These are phyloP conservation scores for Lojkania enalia DNA, from an alignment of 2,329 filamentous ascomycete species.

Conservation along the genomic window DNA sequence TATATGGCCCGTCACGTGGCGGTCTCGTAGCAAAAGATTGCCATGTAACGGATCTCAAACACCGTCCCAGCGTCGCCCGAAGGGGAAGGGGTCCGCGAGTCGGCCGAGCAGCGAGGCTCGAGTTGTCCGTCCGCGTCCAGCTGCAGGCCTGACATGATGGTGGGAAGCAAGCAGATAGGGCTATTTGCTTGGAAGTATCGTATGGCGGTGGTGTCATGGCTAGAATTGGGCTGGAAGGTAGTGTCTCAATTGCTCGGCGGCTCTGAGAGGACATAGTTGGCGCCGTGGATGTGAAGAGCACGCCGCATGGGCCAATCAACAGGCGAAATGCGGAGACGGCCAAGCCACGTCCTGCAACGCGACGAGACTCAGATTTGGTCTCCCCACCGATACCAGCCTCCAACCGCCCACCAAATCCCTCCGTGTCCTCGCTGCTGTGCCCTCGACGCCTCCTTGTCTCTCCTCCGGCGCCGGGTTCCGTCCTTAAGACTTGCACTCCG, in stretches of 20 bases:
- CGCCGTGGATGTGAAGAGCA: constrained; percentile 39
- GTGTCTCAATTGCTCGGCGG: constrained; percentile 21
- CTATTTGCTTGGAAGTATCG: constrained; percentile 15
- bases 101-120: neutral
- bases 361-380: constrained; percentile 41
- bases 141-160: constrained; percentile 8
- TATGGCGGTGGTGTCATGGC: constrained; percentile 34
- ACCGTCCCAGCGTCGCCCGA: constrained; percentile 21
- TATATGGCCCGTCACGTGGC: constrained; percentile 35
- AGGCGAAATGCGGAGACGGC: constrained; percentile 26
- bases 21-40: constrained; percentile 39
- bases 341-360: constrained; percentile 41
- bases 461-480: constrained; percentile 21
- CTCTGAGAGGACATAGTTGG: constrained; percentile 12
- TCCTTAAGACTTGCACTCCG: constrained; percentile 23
- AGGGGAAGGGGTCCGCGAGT: constrained; percentile 12
- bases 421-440: constrained; percentile 30
- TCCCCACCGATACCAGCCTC: constrained; percentile 42
- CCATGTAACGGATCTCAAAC: constrained; percentile 46
- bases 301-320: constrained; percentile 36
- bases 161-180: constrained; percentile 12
- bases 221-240: constrained; percentile 26
- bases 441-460: constrained; percentile 32
- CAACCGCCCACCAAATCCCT: constrained; percentile 42
- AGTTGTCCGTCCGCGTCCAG: neutral